These are phyloP conservation scores for Mycena chlorophos DNA, from an alignment of 768 basidiomycete genomes.

Conservation along the genomic window DNA sequence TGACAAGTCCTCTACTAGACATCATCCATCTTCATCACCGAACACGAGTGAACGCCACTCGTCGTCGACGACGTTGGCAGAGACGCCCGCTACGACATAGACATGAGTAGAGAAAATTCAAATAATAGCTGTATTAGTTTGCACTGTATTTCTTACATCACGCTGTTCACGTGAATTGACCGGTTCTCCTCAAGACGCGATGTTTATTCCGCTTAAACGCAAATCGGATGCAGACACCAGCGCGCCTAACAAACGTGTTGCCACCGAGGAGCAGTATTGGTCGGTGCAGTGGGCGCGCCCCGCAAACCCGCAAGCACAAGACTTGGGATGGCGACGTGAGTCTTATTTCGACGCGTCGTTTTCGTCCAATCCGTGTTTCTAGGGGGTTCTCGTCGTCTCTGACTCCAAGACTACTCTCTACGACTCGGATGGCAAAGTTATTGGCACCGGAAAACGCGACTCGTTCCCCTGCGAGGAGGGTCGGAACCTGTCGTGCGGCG, in stretches of 20 bases:
- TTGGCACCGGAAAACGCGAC: constrained; percentile 51
- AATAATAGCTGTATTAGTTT: too few relatives aligned
- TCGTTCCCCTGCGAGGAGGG: constrained; percentile 39
- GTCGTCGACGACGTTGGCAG: too few relatives aligned
- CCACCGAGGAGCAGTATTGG: constrained; percentile 52
- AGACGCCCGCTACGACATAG: too few relatives aligned
- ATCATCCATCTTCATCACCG: too few relatives aligned
- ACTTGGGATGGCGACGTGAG: constrained; percentile 82
- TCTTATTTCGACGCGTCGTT: too few relatives aligned
- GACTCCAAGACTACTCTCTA: constrained; percentile 51
- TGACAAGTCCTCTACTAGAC: too few relatives aligned
- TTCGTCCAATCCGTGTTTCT: not conserved
- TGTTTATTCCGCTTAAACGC: constrained; percentile 41
- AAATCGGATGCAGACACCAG: constrained; percentile 31
- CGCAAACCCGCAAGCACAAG: constrained; percentile 80
- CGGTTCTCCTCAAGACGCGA: too few relatives aligned
- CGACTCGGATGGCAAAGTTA: constrained; percentile 61
- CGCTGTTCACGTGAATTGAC: too few relatives aligned
- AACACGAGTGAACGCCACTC: too few relatives aligned
- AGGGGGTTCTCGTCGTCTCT: constrained; percentile 53
- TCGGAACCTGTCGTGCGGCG: constrained; percentile 40
- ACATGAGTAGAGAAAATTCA: too few relatives aligned
- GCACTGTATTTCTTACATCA: too few relatives aligned
- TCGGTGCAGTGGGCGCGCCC: constrained; percentile 79
- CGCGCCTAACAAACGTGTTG: not conserved